Conservation (phyloP, 2,329 filamentous ascomycete species). For the Emmonsiellopsis sp. region DNA sequence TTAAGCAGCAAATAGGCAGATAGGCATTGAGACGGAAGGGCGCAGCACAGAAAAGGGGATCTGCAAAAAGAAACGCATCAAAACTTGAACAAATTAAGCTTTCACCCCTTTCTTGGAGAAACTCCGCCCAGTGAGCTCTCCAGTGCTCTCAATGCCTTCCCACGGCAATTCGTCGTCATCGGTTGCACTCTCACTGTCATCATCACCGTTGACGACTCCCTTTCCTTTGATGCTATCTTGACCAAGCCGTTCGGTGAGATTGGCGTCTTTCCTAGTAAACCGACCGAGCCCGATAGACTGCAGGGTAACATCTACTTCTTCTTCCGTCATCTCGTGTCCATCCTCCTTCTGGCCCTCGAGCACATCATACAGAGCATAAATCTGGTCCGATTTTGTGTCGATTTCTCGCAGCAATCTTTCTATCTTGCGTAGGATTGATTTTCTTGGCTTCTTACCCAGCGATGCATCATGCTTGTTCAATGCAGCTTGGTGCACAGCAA, state of each 20-base stretch:
- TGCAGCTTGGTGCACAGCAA: constrained; percentile 51
- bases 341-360: constrained; percentile 66
- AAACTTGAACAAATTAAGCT: not conserved
- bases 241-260: constrained; percentile 4
- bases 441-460: constrained; percentile 56
- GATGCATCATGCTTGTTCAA: constrained; percentile 62
- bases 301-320: constrained; percentile 57
- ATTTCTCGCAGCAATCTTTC: constrained; percentile 53
- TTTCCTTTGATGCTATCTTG: constrained; percentile 3
- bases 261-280: not conserved
- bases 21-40: no score
- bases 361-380: constrained; percentile 77
- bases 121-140: constrained; percentile 27
- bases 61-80: no score
- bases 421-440: constrained; percentile 52
- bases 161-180: constrained; percentile 32
- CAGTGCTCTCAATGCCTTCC: constrained; percentile 36
- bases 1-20: no score
- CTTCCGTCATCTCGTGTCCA: constrained; percentile 54
- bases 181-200: constrained; percentile 17
- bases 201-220: constrained; percentile 7
- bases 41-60: no score
- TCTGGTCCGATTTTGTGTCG: constrained; percentile 66
- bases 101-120: not conserved
- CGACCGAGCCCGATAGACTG: constrained; percentile 33